phyloP scores from a whole-genome alignment of 352 stramenopile genomes.

The Phytophthora quininea region DNA sequence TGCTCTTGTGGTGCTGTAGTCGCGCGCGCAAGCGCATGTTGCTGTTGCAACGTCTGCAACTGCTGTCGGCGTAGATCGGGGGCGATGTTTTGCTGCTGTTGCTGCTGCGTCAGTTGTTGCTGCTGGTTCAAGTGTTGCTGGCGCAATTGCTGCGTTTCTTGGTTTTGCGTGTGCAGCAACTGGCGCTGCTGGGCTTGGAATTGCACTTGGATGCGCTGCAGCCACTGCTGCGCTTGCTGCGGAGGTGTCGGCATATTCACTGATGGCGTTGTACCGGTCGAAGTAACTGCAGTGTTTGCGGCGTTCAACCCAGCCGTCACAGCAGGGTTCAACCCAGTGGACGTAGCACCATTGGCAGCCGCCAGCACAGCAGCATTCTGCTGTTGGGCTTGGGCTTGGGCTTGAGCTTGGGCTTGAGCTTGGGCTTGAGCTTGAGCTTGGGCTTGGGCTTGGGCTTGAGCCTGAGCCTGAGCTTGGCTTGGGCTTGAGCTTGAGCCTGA shows the following conservation, averaged over 20 bases:
- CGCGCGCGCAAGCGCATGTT: slow-evolving; percentile 72
- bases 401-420: slow-evolving; percentile 26
- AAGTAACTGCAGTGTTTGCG: slow-evolving; percentile 28
- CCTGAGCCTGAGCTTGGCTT: slow-evolving; percentile 35
- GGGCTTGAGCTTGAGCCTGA: slow-evolving; percentile 35
- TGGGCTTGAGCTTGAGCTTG: slow-evolving; percentile 33
- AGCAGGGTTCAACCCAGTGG: slow-evolving; percentile 36
- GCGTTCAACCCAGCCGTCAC: slow-evolving; percentile 35
- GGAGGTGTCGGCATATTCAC: slow-evolving; percentile 45
- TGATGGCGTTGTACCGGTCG: slow-evolving; percentile 25
- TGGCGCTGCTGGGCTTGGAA: slow-evolving; percentile 83
- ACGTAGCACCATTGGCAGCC: slow-evolving; percentile 23
- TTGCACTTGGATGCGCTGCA: slow-evolving; percentile 84
- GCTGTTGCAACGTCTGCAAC: slow-evolving; percentile 78
- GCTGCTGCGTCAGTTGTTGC: slow-evolving; percentile 72
- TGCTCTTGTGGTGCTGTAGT: slow-evolving; percentile 80
- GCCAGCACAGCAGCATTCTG: slow-evolving; percentile 29
- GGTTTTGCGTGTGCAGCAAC: slow-evolving; percentile 73
- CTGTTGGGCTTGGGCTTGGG: slow-evolving; percentile 26
- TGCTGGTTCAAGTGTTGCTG: slow-evolving; percentile 81
- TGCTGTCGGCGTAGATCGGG: slow-evolving; percentile 69
- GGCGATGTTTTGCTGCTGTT: slow-evolving; percentile 68
- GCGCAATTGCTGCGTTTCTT: slow-evolving; percentile 78
- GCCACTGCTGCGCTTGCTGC: slow-evolving; percentile 78
- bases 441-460: slow-evolving; percentile 25